Evolutionary conservation across 768 basidiomycete genomes (phyloP).

Genomic region (Tylopilus vinaceipallidus): DNA sequence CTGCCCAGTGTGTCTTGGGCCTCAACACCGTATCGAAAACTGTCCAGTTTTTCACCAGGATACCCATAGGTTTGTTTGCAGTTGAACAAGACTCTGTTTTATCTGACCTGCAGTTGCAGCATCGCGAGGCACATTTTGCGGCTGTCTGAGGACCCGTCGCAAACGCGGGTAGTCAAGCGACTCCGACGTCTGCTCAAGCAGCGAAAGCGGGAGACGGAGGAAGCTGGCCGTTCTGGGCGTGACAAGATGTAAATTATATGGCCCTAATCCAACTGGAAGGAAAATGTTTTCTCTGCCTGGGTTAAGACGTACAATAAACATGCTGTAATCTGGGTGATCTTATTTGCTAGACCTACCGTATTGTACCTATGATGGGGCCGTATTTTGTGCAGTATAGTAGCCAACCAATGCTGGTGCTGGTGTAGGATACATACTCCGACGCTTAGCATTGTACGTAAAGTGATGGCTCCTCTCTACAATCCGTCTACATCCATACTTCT

Average conservation of each 20-base stretch:
- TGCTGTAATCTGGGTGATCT: slow-evolving; percentile 14
- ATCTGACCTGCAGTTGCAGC: slow-evolving; percentile 31
- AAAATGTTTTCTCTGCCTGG: no score
- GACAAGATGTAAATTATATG: slow-evolving; percentile 5
- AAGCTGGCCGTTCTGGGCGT: not conserved
- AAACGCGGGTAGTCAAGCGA: slow-evolving; percentile 33
- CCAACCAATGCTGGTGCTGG: no score
- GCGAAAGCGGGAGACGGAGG: slow-evolving; percentile 27
- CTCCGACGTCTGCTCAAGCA: slow-evolving; percentile 40
- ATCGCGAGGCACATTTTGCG: slow-evolving; percentile 43
- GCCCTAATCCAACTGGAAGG: not conserved
- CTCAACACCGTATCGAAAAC: slow-evolving; percentile 47
- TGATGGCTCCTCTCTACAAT: slow-evolving; percentile 24
- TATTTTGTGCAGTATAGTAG: no score
- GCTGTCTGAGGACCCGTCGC: slow-evolving; percentile 40
- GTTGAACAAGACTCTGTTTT: not conserved
- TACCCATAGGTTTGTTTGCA: slow-evolving; percentile 46
- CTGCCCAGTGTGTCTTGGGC: slow-evolving; percentile 50
- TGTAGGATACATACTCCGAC: slow-evolving; percentile 22
- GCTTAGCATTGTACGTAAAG: slow-evolving; percentile 19
- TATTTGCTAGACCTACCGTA: slow-evolving; percentile 10
- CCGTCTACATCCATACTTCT: slow-evolving; percentile 16
- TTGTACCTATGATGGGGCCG: slow-evolving; percentile 3
- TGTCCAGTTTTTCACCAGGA: slow-evolving; percentile 58
- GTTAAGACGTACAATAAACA: slow-evolving; percentile 5